Conservation (phyloP, 208 protist genomes). For the Plasmodiophora brassicae region DNA sequence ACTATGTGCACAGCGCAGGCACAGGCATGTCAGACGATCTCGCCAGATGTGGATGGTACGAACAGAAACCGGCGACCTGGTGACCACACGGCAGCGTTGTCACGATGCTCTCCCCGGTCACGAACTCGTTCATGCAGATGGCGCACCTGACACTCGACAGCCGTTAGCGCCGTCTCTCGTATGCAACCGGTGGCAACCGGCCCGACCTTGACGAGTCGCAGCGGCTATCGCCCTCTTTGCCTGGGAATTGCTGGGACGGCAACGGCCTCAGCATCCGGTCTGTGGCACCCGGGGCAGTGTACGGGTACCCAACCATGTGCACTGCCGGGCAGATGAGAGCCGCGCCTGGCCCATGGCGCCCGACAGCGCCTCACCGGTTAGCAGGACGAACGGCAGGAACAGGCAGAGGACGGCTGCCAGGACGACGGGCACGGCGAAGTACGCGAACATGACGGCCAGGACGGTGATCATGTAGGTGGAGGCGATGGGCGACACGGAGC, state of each 20-base stretch:
- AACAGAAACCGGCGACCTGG: too few relatives aligned
- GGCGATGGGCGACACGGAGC: not conserved
- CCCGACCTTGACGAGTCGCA: not conserved
- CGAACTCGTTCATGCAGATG: slow-evolving; percentile 28
- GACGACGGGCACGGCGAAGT: not conserved
- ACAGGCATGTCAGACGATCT: too few relatives aligned
- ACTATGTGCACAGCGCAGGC: too few relatives aligned
- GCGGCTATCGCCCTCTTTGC: not conserved
- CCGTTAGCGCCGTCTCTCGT: not conserved
- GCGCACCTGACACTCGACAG: slow-evolving; percentile 12
- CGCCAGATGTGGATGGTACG: too few relatives aligned
- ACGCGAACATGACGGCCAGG: not conserved
- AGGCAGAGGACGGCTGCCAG: not conserved
- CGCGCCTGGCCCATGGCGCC: not conserved
- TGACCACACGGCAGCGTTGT: slow-evolving; percentile 8
- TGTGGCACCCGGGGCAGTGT: not conserved
- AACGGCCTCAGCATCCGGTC: not conserved
- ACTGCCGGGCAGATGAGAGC: not conserved
- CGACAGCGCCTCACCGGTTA: not conserved
- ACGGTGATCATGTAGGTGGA: not conserved
- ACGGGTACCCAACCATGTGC: not conserved
- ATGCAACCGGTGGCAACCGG: not conserved
- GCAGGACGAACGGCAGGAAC: not conserved
- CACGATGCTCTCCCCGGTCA: not conserved
- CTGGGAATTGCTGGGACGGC: not conserved